Percentiles rank a stretch among this genome's conserved stretches.
Evolutionary conservation across 768 basidiomycete species (phyloP).

Genomic region (Ephemerocybe angulata): DNA sequence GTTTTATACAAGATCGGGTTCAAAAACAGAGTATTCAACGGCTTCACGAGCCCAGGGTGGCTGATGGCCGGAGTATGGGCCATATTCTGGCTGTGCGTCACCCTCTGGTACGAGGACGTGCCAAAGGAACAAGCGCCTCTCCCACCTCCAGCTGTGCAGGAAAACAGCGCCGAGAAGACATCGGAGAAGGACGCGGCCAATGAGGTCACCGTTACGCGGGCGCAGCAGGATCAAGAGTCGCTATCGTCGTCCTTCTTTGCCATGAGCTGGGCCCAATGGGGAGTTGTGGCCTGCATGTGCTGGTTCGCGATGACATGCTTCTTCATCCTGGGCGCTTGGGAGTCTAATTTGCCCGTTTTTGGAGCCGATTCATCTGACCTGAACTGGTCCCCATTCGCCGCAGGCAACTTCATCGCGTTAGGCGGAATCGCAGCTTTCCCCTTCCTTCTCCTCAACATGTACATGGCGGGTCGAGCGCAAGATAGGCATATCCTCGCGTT

Average conservation of each 20-base stretch:
- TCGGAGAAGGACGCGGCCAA: not conserved
- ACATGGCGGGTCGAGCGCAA: conserved; percentile 53
- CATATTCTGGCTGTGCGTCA: conserved; percentile 43
- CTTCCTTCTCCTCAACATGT: conserved; percentile 60
- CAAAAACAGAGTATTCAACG: conserved; percentile 55
- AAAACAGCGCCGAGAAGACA: not conserved
- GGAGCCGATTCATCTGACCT: conserved; percentile 37
- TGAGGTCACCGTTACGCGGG: not conserved
- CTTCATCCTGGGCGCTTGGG: conserved; percentile 68
- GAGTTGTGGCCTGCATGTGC: conserved; percentile 59
- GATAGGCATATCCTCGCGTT: conserved; percentile 56
- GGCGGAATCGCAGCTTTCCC: conserved; percentile 61
- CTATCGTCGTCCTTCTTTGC: conserved; percentile 2
- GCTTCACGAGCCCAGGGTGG: conserved; percentile 66
- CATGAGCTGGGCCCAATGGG: conserved; percentile 33
- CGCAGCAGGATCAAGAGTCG: conserved; percentile 6
- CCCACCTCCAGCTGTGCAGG: not conserved
- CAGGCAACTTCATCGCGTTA: conserved; percentile 69
- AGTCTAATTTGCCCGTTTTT: conserved; percentile 64
- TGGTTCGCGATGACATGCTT: conserved; percentile 70
- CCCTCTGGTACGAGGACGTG: conserved; percentile 39
- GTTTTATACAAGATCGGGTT: conserved; percentile 61
- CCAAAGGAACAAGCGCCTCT: conserved; percentile 13
- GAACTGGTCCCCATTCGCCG: conserved; percentile 56
- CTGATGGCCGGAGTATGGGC: conserved; percentile 53